Evolutionary conservation across 257 asterid species (phyloP), one percentile per base, ranked within the genome.

Genomic region (Penstemon newberryi): DNA sequence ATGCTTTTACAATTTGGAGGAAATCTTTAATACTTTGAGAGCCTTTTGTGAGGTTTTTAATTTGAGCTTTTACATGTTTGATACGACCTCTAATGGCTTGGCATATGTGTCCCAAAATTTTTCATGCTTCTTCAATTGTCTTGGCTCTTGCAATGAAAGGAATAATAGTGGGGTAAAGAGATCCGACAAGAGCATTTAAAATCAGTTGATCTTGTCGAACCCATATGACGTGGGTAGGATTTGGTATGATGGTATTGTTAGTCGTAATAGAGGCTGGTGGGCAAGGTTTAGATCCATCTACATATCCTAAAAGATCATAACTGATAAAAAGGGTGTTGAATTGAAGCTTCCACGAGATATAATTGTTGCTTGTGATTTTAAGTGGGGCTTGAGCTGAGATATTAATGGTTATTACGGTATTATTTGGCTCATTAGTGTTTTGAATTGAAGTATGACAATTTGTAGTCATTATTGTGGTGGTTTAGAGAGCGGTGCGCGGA

Each of bases 31-130:
- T 53, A 3, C 66, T 7, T 5, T 52, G 45, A 44, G 60, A 5
- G 11, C 74, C 61, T 45, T 54, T 62, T 46, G 45, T 9, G 45
- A 44, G 52, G 4, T 15, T 15, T 10, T 54, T 52, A 3, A 67
- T 57, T 0, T 46, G 38, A 46, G 18, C 18, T 39, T 68, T 68
- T 54, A 68, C 37, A 15, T 74, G 41, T 25, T 74, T 74, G 13
- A 61, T 53, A 10, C 68, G 74, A 2, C 65, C 70, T 6, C 50
- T 4, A 5, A 65, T 4, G 73, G 56, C 5, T 19, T 46, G 6
- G 62, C 72, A 57, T 46, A 73, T 0, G 67, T 57, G 18, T 66
- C 50, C 43, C 6, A 66, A 68, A 0, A 8, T 39, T 1, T 58
- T 5, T 57, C 56, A 73, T 0, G 47, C 33, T 1, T 73, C 61